Evolutionary conservation across 1,284 basidiomycete species (phyloP).

Genomic region (Sporisorium iseilematis-ciliati): DNA sequence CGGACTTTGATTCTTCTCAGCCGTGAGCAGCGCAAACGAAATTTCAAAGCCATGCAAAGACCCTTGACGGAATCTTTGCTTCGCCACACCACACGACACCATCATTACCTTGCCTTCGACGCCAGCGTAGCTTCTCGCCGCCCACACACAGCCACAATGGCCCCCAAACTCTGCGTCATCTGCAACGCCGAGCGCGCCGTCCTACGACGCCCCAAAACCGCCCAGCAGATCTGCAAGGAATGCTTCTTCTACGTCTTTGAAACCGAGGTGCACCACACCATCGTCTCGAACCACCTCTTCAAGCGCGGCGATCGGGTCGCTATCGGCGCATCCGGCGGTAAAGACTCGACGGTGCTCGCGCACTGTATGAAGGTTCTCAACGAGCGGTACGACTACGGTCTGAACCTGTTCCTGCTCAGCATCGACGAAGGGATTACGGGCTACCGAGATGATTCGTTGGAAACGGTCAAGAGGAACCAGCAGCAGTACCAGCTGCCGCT

Average conservation of each 20-base stretch:
- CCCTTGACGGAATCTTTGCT: slow-evolving; percentile 5
- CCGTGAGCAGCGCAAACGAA: not conserved
- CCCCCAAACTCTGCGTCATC: slow-evolving; percentile 75
- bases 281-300: slow-evolving; percentile 79
- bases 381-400: slow-evolving; percentile 90
- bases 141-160: slow-evolving; percentile 17
- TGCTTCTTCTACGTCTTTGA: slow-evolving; percentile 98
- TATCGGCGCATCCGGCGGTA: slow-evolving; percentile 97
- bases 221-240: slow-evolving; percentile 93
- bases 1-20: not conserved
- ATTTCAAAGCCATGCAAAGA: slow-evolving; percentile 5
- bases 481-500: slow-evolving; percentile 93
- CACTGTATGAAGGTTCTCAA: slow-evolving; percentile 96
- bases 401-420: slow-evolving; percentile 91
- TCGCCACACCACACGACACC: slow-evolving; percentile 17
- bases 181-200: slow-evolving; percentile 85
- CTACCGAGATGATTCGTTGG: slow-evolving; percentile 95
- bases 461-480: slow-evolving; percentile 98
- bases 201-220: slow-evolving; percentile 94
- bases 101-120: not conserved
- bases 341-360: slow-evolving; percentile 98
- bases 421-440: slow-evolving; percentile 99
- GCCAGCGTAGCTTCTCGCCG: not conserved
- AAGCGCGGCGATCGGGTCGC: slow-evolving; percentile 92
- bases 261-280: slow-evolving; percentile 97